These are phyloP conservation scores for Trichoderma brevicompactum DNA, from an alignment of 2,329 filamentous ascomycete species.

Conservation along the genomic window DNA sequence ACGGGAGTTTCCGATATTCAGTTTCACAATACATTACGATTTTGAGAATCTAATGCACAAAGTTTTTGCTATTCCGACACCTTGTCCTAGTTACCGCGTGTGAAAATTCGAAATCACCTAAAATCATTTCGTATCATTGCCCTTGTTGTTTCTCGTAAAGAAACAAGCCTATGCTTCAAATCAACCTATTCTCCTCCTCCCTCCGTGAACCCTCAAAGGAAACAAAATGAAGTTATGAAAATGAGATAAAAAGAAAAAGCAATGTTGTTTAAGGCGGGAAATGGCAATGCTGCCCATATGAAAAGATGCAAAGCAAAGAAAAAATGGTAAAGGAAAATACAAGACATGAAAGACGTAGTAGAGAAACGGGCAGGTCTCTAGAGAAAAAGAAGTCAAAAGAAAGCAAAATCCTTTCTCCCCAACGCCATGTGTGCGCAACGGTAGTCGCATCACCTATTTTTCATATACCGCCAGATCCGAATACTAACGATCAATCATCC, in stretches of 20 bases:
- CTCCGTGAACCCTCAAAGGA: neutral
- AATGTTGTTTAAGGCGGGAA: neutral
- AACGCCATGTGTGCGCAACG: constrained; percentile 4
- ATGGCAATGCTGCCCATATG: neutral
- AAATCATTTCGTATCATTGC: neutral
- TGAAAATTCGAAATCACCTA: neutral
- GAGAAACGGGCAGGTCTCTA: neutral
- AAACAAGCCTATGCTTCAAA: neutral
- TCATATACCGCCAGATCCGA: neutral
- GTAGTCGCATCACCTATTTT: neutral
- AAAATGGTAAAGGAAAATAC: neutral
- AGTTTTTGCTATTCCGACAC: neutral
- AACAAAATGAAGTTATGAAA: neutral
- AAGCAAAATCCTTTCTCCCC: constrained; percentile 10
- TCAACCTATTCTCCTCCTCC: neutral
- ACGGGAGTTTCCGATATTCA: neutral
- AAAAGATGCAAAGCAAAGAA: neutral
- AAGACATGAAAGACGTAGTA: neutral
- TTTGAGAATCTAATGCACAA: neutral
- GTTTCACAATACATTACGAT: neutral
- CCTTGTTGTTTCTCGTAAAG: neutral
- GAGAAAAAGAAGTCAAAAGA: neutral
- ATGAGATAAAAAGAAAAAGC: neutral
- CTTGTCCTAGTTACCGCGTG: neutral
- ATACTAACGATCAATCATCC: neutral